Conservation (phyloP, 768 basidiomycete species). For the Auricularia cornea region DNA sequence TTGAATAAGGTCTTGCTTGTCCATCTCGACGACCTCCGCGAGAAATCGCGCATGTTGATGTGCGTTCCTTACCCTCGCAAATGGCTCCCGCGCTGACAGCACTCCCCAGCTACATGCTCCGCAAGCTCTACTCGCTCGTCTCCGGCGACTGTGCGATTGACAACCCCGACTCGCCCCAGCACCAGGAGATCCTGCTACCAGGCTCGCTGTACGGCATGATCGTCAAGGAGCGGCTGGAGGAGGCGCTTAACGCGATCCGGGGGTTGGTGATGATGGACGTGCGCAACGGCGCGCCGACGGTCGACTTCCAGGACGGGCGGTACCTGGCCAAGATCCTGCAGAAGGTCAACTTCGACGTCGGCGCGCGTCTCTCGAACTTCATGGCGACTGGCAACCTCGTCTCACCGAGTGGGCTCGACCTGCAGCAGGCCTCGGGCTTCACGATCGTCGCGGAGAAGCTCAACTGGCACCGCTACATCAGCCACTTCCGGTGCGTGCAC, state of each 20-base stretch:
- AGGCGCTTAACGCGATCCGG: constrained; percentile 68
- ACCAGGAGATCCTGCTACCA: constrained; percentile 94
- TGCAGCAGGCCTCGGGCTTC: constrained; percentile 95
- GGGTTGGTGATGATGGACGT: constrained; percentile 65
- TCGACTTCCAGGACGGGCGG: constrained; percentile 85
- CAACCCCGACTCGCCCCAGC: constrained; percentile 97
- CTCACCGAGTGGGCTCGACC: constrained; percentile 89
- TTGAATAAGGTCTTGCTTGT: constrained; percentile 82
- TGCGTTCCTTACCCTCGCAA: constrained; percentile 46
- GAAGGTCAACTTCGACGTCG: constrained; percentile 87
- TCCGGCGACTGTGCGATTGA: constrained; percentile 86
- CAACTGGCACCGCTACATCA: constrained; percentile 97
- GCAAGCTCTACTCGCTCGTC: constrained; percentile 87
- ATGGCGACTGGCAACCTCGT: constrained; percentile 94
- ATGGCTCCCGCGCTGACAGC: constrained; percentile 39
- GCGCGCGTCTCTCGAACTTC: constrained; percentile 84
- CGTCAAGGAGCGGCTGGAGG: constrained; percentile 94
- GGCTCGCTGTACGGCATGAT: constrained; percentile 93
- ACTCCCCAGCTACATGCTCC: constrained; percentile 66
- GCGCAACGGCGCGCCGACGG: constrained; percentile 58
- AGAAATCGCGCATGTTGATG: constrained; percentile 94
- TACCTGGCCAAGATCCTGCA: constrained; percentile 71
- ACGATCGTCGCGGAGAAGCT: constrained; percentile 98
- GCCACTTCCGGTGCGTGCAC: constrained; percentile 97
- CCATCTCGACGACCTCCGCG: constrained; percentile 76